Percentiles rank a stretch among this genome's conserved stretches.
Conservation (phyloP, 1,284 basidiomycete species). For the Moniliella sp. region DNA sequence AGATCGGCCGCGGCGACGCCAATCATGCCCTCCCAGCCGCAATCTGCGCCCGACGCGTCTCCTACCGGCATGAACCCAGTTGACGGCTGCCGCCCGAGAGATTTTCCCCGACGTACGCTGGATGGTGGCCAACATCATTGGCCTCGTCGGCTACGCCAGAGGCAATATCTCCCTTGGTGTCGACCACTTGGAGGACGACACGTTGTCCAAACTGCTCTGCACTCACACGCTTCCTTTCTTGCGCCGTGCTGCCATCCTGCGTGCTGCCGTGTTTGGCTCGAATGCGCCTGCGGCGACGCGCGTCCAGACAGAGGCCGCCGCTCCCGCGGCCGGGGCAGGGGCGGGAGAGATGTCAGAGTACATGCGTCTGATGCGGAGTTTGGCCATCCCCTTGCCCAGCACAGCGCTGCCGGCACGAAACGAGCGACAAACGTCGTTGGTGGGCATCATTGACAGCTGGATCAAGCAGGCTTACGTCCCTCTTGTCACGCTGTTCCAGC, state of each 20-base stretch:
- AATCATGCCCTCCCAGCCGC: too few relatives aligned
- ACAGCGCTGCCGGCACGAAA: slow-evolving; percentile 17
- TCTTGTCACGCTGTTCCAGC: slow-evolving; percentile 26
- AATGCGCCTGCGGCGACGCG: too few relatives aligned
- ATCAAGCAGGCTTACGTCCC: slow-evolving; percentile 30
- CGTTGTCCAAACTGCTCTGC: slow-evolving; percentile 62
- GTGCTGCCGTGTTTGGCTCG: slow-evolving; percentile 45
- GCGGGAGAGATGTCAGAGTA: slow-evolving; percentile 11
- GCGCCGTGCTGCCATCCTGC: slow-evolving; percentile 67
- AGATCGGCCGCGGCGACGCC: too few relatives aligned
- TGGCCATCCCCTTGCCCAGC: slow-evolving; percentile 19
- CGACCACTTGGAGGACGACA: slow-evolving; percentile 25
- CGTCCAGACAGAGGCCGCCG: neutral
- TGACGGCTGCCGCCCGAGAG: slow-evolving; percentile 8
- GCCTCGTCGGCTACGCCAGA: slow-evolving; percentile 26
- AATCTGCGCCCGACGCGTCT: too few relatives aligned
- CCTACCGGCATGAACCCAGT: too few relatives aligned
- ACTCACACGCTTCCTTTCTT: slow-evolving; percentile 78
- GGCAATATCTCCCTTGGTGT: slow-evolving; percentile 33
- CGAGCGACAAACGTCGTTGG: slow-evolving; percentile 23
- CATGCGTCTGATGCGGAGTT: slow-evolving; percentile 10
- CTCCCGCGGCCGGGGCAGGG: neutral
- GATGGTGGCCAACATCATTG: slow-evolving; percentile 27
- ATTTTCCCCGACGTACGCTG: slow-evolving; percentile 30
- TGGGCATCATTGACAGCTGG: slow-evolving; percentile 29